Percentiles rank a stretch among this genome's conserved stretches.
Evolutionary conservation across 495 filamentous ascomycete species (phyloP).

Genomic region (Xylaria sp.): DNA sequence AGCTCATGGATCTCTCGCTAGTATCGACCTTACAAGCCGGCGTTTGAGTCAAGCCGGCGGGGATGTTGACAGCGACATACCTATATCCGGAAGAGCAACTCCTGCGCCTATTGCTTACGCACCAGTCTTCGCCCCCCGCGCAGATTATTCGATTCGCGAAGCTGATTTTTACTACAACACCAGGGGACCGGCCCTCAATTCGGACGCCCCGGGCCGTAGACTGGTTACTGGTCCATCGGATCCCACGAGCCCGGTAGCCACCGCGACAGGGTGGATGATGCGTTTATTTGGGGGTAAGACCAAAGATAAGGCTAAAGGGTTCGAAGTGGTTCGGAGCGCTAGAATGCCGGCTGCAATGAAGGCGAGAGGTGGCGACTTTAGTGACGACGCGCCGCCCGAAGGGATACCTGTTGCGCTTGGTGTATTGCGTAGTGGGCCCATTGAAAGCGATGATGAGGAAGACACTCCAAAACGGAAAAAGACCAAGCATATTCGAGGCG

Average conservation of each 20-base stretch:
- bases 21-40: conserved; percentile 60
- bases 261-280: conserved; percentile 88
- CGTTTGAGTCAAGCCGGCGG: conserved; percentile 46
- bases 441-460: conserved; percentile 66
- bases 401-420: conserved; percentile 66
- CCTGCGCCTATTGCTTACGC: conserved; percentile 40
- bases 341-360: conserved; percentile 70
- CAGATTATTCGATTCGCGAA: conserved; percentile 91
- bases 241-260: conserved; percentile 86
- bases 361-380: conserved; percentile 58
- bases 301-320: conserved; percentile 91
- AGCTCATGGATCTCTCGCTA: conserved; percentile 55
- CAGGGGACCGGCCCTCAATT: conserved; percentile 83
- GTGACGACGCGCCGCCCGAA: conserved; percentile 57
- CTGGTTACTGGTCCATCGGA: conserved; percentile 94
- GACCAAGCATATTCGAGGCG: conserved; percentile 30
- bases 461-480: conserved; percentile 41
- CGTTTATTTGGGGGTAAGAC: conserved; percentile 78
- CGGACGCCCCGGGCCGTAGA: conserved; percentile 78
- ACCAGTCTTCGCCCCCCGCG: conserved; percentile 53
- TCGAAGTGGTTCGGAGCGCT: conserved; percentile 91
- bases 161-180: conserved; percentile 95
- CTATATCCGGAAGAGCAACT: conserved; percentile 48
- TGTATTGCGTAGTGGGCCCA: conserved; percentile 61
- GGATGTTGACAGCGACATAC: conserved; percentile 49